Evolutionary conservation across 2,329 filamentous ascomycete genomes (phyloP).

Genomic region (Exophiala sideris): DNA sequence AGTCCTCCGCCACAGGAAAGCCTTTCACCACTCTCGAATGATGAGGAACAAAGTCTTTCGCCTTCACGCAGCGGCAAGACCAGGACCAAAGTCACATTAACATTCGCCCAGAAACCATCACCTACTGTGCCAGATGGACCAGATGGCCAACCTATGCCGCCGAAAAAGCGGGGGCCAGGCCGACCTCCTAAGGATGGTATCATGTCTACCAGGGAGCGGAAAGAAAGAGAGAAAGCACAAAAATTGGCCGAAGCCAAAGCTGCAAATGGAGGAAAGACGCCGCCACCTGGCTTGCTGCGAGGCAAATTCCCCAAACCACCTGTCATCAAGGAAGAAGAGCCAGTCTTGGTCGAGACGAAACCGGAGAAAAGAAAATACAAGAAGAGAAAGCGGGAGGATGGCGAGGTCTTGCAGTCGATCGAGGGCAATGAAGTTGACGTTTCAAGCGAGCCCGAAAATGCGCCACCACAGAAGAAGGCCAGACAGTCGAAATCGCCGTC

Average conservation of each 20-base stretch:
- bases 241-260: constrained; percentile 46
- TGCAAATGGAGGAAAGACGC: constrained; percentile 46
- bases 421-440: constrained; percentile 31
- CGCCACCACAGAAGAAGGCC: constrained; percentile 34
- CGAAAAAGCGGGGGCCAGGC: constrained; percentile 56
- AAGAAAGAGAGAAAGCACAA: constrained; percentile 52
- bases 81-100: constrained; percentile 21
- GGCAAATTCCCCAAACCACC: constrained; percentile 30
- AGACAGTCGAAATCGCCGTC: constrained; percentile 55
- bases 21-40: constrained; percentile 16
- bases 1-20: constrained; percentile 8
- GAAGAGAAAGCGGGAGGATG: constrained; percentile 46
- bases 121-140: constrained; percentile 12
- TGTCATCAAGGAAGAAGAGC: constrained; percentile 32
- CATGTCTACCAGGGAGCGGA: constrained; percentile 62
- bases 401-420: constrained; percentile 42
- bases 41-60: constrained; percentile 17
- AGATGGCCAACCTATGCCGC: constrained; percentile 23
- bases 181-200: constrained; percentile 65
- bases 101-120: constrained; percentile 7
- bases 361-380: constrained; percentile 49
- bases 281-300: constrained; percentile 34
- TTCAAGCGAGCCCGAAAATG: constrained; percentile 21
- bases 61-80: constrained; percentile 15
- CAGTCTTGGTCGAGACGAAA: constrained; percentile 35